A percentile compares a stretch with the other conserved stretches of the same genome.
These are phyloP conservation scores for Penicillium goetzii DNA, from an alignment of 495 filamentous ascomycete species.

Conservation along the genomic window DNA sequence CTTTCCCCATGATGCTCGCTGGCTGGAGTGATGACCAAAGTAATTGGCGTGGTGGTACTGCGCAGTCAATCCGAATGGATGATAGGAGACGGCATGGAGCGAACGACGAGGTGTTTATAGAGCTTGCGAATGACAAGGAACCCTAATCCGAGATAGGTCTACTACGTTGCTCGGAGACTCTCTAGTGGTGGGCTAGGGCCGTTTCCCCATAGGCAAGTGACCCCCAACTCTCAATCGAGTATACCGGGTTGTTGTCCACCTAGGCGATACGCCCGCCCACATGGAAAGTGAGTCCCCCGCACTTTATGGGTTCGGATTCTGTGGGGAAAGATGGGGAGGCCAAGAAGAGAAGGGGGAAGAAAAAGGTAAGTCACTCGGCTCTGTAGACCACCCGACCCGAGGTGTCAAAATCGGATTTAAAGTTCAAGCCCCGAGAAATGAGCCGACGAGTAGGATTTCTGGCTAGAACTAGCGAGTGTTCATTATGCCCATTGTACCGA, in stretches of 20 bases:
- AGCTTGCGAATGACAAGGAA: neutral
- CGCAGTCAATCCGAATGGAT: neutral
- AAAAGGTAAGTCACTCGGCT: neutral
- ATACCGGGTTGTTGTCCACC: neutral
- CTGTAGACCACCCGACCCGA: neutral
- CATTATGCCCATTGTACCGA: neutral
- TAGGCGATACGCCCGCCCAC: neutral
- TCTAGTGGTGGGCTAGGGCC: neutral
- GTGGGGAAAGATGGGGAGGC: neutral
- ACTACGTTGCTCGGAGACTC: neutral
- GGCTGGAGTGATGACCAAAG: neutral
- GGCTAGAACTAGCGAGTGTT: neutral
- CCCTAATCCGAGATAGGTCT: neutral
- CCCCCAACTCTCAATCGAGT: neutral
- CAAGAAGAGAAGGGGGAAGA: too few species aligned
- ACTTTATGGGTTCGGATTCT: neutral
- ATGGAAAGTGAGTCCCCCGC: slow-evolving; percentile 10
- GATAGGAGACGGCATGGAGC: neutral
- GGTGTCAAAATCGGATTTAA: neutral
- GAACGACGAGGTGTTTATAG: neutral
- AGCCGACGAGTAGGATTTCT: neutral
- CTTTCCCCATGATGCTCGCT: neutral
- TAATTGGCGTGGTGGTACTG: neutral
- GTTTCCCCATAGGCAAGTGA: neutral
- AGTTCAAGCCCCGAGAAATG: neutral